Evolutionary conservation across 2,329 filamentous ascomycete species (phyloP).

Genomic region (Aspergillus sp.): DNA sequence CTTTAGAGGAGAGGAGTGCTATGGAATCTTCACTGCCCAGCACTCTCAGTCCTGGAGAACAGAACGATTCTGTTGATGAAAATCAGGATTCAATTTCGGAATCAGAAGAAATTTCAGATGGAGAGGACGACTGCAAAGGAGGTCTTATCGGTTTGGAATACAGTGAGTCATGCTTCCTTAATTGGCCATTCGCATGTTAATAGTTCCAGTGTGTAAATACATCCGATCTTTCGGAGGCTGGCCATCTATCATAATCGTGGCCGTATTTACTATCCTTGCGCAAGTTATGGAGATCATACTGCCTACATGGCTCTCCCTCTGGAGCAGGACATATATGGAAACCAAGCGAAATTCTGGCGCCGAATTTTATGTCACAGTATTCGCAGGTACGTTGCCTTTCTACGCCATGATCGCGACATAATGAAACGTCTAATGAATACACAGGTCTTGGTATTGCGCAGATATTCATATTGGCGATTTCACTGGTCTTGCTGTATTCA

Average conservation of each 20-base stretch:
- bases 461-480: conserved; percentile 3
- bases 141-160: conserved; percentile 1
- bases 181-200: background rate
- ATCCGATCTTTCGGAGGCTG: conserved; percentile 5
- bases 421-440: background rate
- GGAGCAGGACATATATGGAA: conserved; percentile 2
- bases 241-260: conserved; percentile 1
- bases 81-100: background rate
- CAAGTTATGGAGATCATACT: conserved; percentile 7
- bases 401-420: background rate
- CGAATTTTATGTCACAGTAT: conserved; percentile 2
- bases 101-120: background rate
- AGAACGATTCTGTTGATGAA: background rate
- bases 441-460: conserved; percentile 6
- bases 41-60: background rate
- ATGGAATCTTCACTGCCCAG: background rate
- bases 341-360: background rate
- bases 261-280: conserved; percentile 1
- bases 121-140: background rate
- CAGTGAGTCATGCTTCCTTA: background rate
- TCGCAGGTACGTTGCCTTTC: background rate
- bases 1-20: no score
- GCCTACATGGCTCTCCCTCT: conserved; percentile 8
- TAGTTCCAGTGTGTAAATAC: conserved; percentile 2
- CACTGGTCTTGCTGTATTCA: conserved; percentile 5